A percentile compares a stretch with the other conserved stretches of the same genome.
phyloP scores from a whole-genome alignment of 1,284 basidiomycete species.

The Cystobasidium slooffiae region DNA sequence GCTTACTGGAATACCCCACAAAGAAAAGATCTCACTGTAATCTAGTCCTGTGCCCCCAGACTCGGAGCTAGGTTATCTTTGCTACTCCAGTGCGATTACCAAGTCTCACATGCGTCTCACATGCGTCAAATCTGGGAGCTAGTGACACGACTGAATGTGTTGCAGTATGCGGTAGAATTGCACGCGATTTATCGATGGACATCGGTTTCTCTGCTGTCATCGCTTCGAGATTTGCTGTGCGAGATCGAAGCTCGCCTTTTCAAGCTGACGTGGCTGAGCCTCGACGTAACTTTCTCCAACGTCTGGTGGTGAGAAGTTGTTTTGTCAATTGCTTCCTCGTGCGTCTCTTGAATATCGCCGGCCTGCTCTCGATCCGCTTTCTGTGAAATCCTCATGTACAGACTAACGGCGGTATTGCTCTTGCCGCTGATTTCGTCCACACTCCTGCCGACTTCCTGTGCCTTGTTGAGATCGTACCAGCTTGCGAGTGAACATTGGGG shows the following conservation, averaged over 20 bases:
- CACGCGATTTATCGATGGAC: too few relatives aligned
- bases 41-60: too few relatives aligned
- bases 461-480: constrained; percentile 52
- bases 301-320: neutral
- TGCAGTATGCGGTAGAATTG: too few relatives aligned
- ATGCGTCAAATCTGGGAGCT: too few relatives aligned
- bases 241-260: neutral
- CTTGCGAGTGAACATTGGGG: constrained; percentile 56
- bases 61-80: too few relatives aligned
- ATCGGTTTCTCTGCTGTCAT: too few relatives aligned
- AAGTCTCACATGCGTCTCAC: too few relatives aligned
- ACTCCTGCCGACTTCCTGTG: constrained; percentile 52
- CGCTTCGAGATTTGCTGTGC: too few relatives aligned
- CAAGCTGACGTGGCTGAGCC: neutral
- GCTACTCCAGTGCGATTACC: too few relatives aligned
- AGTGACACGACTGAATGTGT: too few relatives aligned
- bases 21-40: too few relatives aligned
- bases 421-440: constrained; percentile 37
- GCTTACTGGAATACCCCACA: too few relatives aligned
- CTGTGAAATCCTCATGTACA: constrained; percentile 39
- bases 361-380: constrained; percentile 50
- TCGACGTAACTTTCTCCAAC: constrained; percentile 2
- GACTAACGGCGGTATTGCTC: constrained; percentile 30
- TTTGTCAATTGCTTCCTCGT: neutral
- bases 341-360: constrained; percentile 22